Conservation (phyloP, 768 basidiomycete species). For the Ramaria sp. region DNA sequence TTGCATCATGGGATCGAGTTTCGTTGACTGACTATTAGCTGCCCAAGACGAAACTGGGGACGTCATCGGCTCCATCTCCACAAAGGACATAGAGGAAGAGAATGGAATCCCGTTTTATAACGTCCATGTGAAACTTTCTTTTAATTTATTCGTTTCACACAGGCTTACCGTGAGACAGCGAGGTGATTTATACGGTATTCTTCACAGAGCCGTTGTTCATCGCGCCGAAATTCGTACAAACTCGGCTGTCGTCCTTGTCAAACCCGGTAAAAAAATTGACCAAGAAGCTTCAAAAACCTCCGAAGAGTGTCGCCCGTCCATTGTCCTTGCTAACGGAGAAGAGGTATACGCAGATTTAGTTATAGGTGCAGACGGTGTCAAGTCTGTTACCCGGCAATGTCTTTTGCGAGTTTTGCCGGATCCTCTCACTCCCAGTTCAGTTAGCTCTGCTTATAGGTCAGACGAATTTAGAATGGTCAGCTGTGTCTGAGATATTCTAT, state of each 20-base stretch:
- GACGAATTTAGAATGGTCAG: no score
- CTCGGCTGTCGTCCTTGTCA: slow-evolving; percentile 24
- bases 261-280: slow-evolving; percentile 14
- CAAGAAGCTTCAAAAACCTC: no score
- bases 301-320: slow-evolving; percentile 13
- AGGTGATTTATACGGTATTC: slow-evolving; percentile 25
- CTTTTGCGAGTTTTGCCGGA: no score
- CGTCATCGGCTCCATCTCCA: no score
- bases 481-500: no score
- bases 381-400: slow-evolving; percentile 6
- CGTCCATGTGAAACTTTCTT: not conserved
- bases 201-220: slow-evolving; percentile 41
- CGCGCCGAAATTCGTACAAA: slow-evolving; percentile 23
- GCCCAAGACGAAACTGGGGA: no score
- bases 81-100: no score
- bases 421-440: no score
- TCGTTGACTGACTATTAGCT: no score
- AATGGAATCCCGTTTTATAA: no score
- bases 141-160: not conserved
- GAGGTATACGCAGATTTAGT: slow-evolving; percentile 32
- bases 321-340: slow-evolving; percentile 33
- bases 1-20: no score
- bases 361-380: slow-evolving; percentile 28
- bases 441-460: no score
- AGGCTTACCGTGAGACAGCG: slow-evolving; percentile 20